These are phyloP conservation scores for Boletus bicolor DNA, from an alignment of 768 basidiomycete species.

Conservation along the genomic window DNA sequence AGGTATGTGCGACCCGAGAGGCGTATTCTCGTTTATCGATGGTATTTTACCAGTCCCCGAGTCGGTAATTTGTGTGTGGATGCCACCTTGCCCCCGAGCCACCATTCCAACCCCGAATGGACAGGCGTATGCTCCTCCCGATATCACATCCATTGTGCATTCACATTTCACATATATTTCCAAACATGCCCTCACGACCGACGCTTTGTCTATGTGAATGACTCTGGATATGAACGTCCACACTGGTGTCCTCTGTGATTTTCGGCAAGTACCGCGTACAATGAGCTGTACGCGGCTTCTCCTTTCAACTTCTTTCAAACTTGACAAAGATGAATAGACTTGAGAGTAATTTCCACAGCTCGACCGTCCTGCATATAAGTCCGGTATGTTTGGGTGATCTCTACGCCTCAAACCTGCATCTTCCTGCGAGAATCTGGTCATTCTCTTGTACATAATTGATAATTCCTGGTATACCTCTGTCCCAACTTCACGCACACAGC, in stretches of 20 bases:
- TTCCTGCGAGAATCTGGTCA: conserved; percentile 5
- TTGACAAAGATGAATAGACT: background rate
- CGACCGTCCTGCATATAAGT: background rate
- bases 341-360: background rate
- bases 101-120: too few relatives aligned
- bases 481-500: background rate
- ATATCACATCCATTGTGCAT: background rate
- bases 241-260: background rate
- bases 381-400: background rate
- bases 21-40: background rate
- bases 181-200: background rate
- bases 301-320: background rate
- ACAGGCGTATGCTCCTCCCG: background rate
- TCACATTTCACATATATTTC: background rate
- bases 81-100: background rate
- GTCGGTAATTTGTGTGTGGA: background rate
- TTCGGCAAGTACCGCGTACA: background rate
- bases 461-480: background rate
- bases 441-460: background rate
- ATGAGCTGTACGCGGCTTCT: background rate
- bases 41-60: background rate
- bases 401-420: background rate
- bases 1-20: too few relatives aligned
- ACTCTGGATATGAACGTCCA: background rate
- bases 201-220: background rate